phyloP scores from a whole-genome alignment of 805 yeast species.

The Starmera caribaea region DNA sequence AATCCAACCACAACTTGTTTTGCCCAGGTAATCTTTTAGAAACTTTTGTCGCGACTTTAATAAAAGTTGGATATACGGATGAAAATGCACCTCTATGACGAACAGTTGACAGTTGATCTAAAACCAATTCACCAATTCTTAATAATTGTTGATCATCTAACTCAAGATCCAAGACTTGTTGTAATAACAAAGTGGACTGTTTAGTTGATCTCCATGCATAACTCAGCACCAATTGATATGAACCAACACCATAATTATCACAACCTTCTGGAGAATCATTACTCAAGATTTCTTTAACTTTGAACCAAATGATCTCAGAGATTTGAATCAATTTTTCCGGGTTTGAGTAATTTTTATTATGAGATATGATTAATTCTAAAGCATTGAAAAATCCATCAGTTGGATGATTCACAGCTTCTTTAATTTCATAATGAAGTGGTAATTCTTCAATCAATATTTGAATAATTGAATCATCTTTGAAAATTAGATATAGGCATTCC shows the following conservation, averaged over 20 bases:
- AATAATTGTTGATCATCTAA: conserved; percentile 15
- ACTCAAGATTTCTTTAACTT: conserved; percentile 36
- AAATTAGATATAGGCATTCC: conserved; percentile 35
- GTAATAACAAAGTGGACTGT: conserved; percentile 55
- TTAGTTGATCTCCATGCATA: conserved; percentile 80
- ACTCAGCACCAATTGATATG: conserved; percentile 43
- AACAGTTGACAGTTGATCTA: conserved; percentile 60
- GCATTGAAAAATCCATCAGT: conserved; percentile 68
- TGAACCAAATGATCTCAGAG: conserved; percentile 22
- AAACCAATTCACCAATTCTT: conserved; percentile 41
- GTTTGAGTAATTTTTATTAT: conserved; percentile 8
- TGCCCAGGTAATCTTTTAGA: conserved; percentile 23
- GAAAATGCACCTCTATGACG: conserved; percentile 91
- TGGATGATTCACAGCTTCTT: conserved; percentile 39
- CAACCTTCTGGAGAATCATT: conserved; percentile 69
- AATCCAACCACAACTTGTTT: conserved; percentile 50
- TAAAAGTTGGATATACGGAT: conserved; percentile 75
- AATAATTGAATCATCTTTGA: conserved; percentile 23
- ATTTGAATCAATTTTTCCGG: conserved; percentile 7
- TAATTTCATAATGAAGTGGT: conserved; percentile 22
- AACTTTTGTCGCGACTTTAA: conserved; percentile 56
- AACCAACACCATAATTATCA: conserved; percentile 30
- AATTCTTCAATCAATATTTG: conserved; percentile 24
- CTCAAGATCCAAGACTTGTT: conserved; percentile 28
- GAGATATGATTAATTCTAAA: conserved; percentile 34